Evolutionary conservation across 768 basidiomycete species (phyloP), one percentile per base, ranked within the genome.

Genomic region (Mrakia hoshinonis): DNA sequence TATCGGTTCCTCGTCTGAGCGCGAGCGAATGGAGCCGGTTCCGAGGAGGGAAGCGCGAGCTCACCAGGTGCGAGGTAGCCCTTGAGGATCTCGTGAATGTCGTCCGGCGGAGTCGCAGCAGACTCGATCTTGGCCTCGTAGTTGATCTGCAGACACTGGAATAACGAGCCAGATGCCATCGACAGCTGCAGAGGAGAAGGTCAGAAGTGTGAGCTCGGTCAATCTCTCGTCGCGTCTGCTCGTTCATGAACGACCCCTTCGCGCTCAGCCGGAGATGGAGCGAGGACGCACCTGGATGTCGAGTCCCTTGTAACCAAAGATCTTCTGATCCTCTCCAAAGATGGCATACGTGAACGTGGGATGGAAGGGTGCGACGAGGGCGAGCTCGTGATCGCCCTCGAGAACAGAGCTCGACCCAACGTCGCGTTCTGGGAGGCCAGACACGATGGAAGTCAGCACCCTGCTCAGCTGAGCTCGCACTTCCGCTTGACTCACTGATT

Each of bases 291-390:
- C 93, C 77, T 95, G 86, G 75, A 98, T 88, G 34, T 84, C 78
- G 43, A 99, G 83, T 76, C 88, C 88, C 73, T 86, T 84, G 81
- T 96, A 98, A 2, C 95, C 95, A 78, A 95, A 97, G 69, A 98
- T 88, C 81, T 88, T 93, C 81, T 99, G 93, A 67, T 95, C 90
- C 76, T 97, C 92, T 66, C 95, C 95, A 77, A 87, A 97, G 76
- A 99, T 93, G 6, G 95, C 93, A 81, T 99, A 99, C 0, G 95
- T 97, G 81, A 98, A 99, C 4, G 83, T 81, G 2, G 95, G 95
- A 73, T 89, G 84, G 80, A 96, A 97, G 24, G 83, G 81, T 72
- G 85, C 84, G 72, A 77, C 55, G 12, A 62, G 26, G 26, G 4
- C 4, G 3, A 36, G 62, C 20, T 73, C 72, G 0, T 20, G 0